Base-by-base conservation (phyloP, 768 basidiomycete species). In the Asterophora lycoperdoides region DNA sequence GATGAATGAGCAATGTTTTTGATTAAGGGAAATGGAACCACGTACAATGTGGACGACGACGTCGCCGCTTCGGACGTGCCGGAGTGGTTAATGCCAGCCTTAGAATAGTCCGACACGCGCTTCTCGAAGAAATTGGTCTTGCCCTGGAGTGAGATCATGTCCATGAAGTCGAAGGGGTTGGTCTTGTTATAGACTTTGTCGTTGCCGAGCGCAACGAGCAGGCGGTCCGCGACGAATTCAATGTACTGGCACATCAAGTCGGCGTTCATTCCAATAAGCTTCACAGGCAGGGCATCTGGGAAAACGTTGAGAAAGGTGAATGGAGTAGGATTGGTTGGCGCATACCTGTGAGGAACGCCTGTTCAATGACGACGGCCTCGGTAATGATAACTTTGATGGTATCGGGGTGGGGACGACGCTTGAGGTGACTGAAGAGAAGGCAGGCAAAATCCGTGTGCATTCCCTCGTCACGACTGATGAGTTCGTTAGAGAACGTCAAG, bases 101-200 rank as follows among this genome's bases (percentile, higher is more conserved):
- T 86, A 11, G 82, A 74, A 58, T 89, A 89, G 15, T 89, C 87
- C 2, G 90, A 93, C 3, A 96, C 94, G 1, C 93, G 80, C 69
- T 94, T 93, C 71, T 95, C 93, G 64, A 94, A 96, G 67, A 96
- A 96, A 69, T 96, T 93, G 34, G 93, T 91, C 75, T 98, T 98
- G 54, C 94, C 94, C 69, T 93, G 87, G 5, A 96, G 72, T 13
- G 92, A 95, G 39, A 94, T 94, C 80, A 93, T 82, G 57, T 94
- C 91, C 90, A 93, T 93, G 61, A 93, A 93, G 65, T 93, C 88
- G 64, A 89, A 88, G 6, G 93, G 94, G 64, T 96, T 96, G 19
- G 78, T 69, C 0, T 74, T 67, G 52, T 82, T 73, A 72, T 91
- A 96, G 42, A 80, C 61, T 64, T 93, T 93, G 19, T 81, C 73